Conservation (phyloP, 2,329 filamentous ascomycete genomes). For the Aspergillus hortae region DNA sequence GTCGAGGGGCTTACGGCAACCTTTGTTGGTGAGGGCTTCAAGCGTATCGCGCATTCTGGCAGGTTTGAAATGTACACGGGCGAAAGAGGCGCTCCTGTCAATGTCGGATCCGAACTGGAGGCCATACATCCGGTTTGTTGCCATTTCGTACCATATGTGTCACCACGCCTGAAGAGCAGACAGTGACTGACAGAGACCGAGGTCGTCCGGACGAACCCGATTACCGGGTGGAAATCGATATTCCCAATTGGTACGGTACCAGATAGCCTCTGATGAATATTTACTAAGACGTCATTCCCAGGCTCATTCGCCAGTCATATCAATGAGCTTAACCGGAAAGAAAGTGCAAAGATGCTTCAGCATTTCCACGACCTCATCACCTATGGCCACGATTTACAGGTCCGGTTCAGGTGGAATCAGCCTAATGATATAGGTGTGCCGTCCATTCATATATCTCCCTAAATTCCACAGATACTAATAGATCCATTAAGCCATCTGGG, state of each 20-base stretch:
- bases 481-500: constrained; percentile 13
- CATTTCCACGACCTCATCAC: constrained; percentile 43
- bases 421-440: constrained; percentile 44
- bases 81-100: constrained; percentile 53
- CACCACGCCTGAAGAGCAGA: background rate
- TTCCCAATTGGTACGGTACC: constrained; percentile 36
- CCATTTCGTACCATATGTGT: background rate
- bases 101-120: constrained; percentile 49
- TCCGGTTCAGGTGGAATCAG: constrained; percentile 49
- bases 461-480: background rate
- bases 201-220: constrained; percentile 59
- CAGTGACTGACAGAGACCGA: background rate
- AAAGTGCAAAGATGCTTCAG: constrained; percentile 42
- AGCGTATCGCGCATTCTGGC: constrained; percentile 39
- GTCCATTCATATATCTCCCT: background rate
- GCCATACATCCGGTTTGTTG: constrained; percentile 48
- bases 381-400: constrained; percentile 51
- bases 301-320: constrained; percentile 41
- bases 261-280: background rate
- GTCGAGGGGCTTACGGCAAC: constrained; percentile 58
- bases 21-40: constrained; percentile 50
- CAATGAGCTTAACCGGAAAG: constrained; percentile 44
- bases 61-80: constrained; percentile 38
- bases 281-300: background rate
- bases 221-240: constrained; percentile 61